A percentile compares a stretch with the other conserved stretches of the same genome.
phyloP scores from a whole-genome alignment of 306 rosid genomes.

The Malus asiatica region DNA sequence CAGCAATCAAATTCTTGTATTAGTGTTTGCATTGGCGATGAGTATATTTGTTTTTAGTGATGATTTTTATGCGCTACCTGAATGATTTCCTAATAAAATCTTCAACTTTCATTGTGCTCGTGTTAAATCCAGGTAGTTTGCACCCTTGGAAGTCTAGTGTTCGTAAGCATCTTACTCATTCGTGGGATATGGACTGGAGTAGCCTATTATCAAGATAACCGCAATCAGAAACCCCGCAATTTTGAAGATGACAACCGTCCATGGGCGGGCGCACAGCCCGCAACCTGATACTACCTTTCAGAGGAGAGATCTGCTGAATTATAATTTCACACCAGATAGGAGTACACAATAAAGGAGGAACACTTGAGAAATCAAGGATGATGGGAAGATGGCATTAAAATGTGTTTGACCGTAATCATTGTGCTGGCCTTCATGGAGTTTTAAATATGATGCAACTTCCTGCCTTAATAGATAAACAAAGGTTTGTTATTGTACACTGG shows the following conservation, averaged over 20 bases:
- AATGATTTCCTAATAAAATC: neutral
- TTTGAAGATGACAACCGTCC: conserved; percentile 37
- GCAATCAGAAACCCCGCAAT: conserved; percentile 22
- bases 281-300: conserved; percentile 19
- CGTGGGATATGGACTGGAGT: conserved; percentile 72
- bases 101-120: neutral
- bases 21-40: neutral
- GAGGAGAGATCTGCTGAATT: neutral
- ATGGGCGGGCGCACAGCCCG: conserved; percentile 58
- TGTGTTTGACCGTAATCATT: neutral
- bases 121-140: conserved; percentile 53
- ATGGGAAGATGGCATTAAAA: neutral
- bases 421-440: neutral
- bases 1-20: neutral
- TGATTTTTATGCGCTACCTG: neutral
- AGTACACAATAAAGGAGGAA: neutral
- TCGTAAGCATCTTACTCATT: conserved; percentile 64
- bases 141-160: conserved; percentile 65
- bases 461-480: neutral
- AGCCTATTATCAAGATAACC: conserved; percentile 46
- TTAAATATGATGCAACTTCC: neutral
- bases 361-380: neutral
- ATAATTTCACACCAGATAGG: neutral
- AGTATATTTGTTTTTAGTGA: neutral
- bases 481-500: neutral